Conservation (phyloP, 2,329 filamentous ascomycete genomes). For the Talaromyces sp. region DNA sequence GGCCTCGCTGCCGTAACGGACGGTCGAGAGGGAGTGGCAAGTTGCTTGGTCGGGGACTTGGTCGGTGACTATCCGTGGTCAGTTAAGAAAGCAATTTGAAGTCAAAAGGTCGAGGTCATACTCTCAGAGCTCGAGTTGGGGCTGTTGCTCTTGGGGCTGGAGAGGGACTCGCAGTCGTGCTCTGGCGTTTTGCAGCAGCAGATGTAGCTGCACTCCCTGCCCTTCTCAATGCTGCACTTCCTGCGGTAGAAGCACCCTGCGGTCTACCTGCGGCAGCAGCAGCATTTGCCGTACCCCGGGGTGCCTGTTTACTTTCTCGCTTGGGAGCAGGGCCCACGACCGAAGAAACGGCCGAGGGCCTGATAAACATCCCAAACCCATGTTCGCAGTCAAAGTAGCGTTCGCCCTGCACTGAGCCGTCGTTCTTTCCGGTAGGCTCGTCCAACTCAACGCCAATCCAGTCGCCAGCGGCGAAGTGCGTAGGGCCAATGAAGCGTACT, state of each 20-base stretch:
- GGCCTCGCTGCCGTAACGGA: conserved; percentile 53
- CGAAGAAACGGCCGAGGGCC: conserved; percentile 62
- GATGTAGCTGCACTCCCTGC: conserved; percentile 38
- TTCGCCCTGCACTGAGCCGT: conserved; percentile 82
- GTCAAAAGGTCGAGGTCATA: conserved; percentile 16
- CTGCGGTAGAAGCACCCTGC: conserved; percentile 32
- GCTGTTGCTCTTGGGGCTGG: conserved; percentile 55
- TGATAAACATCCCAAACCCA: conserved; percentile 78
- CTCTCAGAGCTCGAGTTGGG: conserved; percentile 32
- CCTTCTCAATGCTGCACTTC: conserved; percentile 30
- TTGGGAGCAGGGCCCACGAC: conserved; percentile 24
- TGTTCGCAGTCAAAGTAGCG: conserved; percentile 78
- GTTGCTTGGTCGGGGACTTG: conserved; percentile 74
- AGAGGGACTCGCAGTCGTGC: conserved; percentile 68
- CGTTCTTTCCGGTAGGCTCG: conserved; percentile 80
- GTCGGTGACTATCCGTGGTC: conserved; percentile 58
- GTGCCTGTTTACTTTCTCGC: conserved; percentile 34
- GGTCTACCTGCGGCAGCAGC: conserved; percentile 30
- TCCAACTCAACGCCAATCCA: conserved; percentile 91
- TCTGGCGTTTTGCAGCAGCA: conserved; percentile 54
- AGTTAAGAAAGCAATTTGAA: not conserved
- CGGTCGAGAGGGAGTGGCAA: conserved; percentile 44
- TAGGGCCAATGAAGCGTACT: conserved; percentile 76
- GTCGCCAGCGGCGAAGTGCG: conserved; percentile 72
- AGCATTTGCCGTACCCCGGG: conserved; percentile 23